phyloP scores from a whole-genome alignment of 1,284 basidiomycete species.

The Sporisorium exsertum region DNA sequence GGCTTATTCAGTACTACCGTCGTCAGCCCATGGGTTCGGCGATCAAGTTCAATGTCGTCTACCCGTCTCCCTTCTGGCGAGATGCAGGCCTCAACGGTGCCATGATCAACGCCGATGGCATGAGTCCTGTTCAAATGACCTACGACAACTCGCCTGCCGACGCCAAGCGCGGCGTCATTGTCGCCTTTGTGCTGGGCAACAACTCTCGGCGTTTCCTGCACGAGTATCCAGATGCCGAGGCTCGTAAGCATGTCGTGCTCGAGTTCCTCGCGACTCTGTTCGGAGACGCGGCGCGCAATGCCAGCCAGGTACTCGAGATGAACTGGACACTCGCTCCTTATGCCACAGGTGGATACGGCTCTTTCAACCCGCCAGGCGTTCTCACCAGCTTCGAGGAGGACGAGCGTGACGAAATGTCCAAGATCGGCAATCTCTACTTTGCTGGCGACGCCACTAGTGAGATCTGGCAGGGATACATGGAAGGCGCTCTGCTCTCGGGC shows the following conservation, averaged over 20 bases:
- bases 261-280: slow-evolving; percentile 28
- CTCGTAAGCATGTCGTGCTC: slow-evolving; percentile 28
- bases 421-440: slow-evolving; percentile 39
- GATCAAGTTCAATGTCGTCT: slow-evolving; percentile 50
- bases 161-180: slow-evolving; percentile 27
- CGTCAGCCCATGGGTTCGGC: slow-evolving; percentile 51
- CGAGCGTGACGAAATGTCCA: slow-evolving; percentile 33
- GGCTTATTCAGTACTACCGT: slow-evolving; percentile 43
- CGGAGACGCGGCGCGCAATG: slow-evolving; percentile 25
- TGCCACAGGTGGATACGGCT: slow-evolving; percentile 42
- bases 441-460: slow-evolving; percentile 44
- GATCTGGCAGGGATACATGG: slow-evolving; percentile 51
- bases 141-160: slow-evolving; percentile 51
- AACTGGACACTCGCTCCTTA: slow-evolving; percentile 40
- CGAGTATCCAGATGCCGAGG: slow-evolving; percentile 19
- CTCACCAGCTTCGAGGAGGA: slow-evolving; percentile 43
- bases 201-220: slow-evolving; percentile 42
- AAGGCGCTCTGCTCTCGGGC: slow-evolving; percentile 42
- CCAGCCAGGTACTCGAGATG: slow-evolving; percentile 36
- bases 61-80: slow-evolving; percentile 46
- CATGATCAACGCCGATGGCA: slow-evolving; percentile 44
- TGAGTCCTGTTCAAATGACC: slow-evolving; percentile 40
- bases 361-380: slow-evolving; percentile 44
- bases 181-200: slow-evolving; percentile 45
- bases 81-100: slow-evolving; percentile 34